Base-by-base conservation (phyloP, 352 stramenopile species). In the Thraustochytrium striatum region DNA sequence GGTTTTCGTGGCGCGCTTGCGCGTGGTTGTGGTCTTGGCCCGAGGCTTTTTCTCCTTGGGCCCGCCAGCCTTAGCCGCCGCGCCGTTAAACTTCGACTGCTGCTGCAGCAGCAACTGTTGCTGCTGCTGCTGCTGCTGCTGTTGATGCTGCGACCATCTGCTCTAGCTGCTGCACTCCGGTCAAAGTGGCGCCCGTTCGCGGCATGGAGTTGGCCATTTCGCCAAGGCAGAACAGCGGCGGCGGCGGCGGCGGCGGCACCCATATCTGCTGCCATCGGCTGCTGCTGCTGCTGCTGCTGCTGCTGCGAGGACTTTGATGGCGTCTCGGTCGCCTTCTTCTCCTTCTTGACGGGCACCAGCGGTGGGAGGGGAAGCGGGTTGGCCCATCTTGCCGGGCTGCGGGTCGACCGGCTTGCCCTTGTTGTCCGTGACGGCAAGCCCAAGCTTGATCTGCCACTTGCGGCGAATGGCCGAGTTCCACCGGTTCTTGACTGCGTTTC, bases 401-500 rank as follows among this genome's bases (percentile, higher is more conserved):
- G 69, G 69, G 30, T 79, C 69, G 13, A 79, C 55, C 19, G 69
- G 50, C 55, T 79, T 79, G 38, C 69, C 69, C 50, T 79, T 79
- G 69, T 79, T 79, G 57, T 79, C 69, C 11, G 69, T 79, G 1
- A 79, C 53, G 50, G 69, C 25, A 36, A 79, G 69, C 5, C 69
- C 69, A 52, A 79, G 44, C 36, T 79, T 79, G 47, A 79, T 47
- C 69, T 79, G 69, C 69, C 69, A 79, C 55, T 79, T 79, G 11
- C 79, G 70, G 36, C 78, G 72, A 1, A 72, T 84, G 43, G 61
- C 57, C 5, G 84, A 87, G 75, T 98, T 96, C 87, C 93, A 98
- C 5, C 93, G 88, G 84, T 98, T 98, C 84, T 98, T 98, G 33
- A 98, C 93, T 32, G 92, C 92, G 78, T 98, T n/a, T 98, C 83